These are phyloP conservation scores for Kluyveromyces sp. DNA, from an alignment of 1,139 yeast species.

Conservation along the genomic window DNA sequence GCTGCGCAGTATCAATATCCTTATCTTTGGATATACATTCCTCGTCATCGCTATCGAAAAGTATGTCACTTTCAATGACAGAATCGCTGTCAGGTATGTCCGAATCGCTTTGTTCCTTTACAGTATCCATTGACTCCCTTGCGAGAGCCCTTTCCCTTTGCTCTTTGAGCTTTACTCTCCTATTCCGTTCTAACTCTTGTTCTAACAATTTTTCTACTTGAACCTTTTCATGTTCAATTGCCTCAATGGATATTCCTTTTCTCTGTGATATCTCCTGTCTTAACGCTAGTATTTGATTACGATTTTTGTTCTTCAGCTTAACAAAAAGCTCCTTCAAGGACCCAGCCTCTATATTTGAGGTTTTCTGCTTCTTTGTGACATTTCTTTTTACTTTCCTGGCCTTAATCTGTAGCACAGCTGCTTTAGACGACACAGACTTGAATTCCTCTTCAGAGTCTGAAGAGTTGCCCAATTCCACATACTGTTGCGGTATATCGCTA, in stretches of 20 bases:
- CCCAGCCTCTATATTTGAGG: constrained; percentile 12
- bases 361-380: constrained; percentile 11
- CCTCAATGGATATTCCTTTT: constrained; percentile 25
- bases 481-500: background rate
- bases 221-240: constrained; percentile 29
- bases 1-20: constrained; percentile 6
- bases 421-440: constrained; percentile 24
- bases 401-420: constrained; percentile 33
- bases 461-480: constrained; percentile 11
- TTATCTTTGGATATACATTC: constrained; percentile 16
- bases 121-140: constrained; percentile 19
- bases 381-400: constrained; percentile 21
- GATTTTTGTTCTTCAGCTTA: constrained; percentile 29
- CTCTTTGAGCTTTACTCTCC: constrained; percentile 48
- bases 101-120: constrained; percentile 3
- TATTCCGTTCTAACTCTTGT: constrained; percentile 50
- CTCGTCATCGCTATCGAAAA: constrained; percentile 18
- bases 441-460: constrained; percentile 9
- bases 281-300: constrained; percentile 31
- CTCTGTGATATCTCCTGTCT: constrained; percentile 23
- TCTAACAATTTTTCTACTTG: constrained; percentile 49
- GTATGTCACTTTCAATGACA: constrained; percentile 24
- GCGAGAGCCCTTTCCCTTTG: constrained; percentile 28
- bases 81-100: constrained; percentile 29
- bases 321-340: constrained; percentile 24